Conservation (phyloP, 495 filamentous ascomycete genomes). For the Lasiosphaeria hispida region DNA sequence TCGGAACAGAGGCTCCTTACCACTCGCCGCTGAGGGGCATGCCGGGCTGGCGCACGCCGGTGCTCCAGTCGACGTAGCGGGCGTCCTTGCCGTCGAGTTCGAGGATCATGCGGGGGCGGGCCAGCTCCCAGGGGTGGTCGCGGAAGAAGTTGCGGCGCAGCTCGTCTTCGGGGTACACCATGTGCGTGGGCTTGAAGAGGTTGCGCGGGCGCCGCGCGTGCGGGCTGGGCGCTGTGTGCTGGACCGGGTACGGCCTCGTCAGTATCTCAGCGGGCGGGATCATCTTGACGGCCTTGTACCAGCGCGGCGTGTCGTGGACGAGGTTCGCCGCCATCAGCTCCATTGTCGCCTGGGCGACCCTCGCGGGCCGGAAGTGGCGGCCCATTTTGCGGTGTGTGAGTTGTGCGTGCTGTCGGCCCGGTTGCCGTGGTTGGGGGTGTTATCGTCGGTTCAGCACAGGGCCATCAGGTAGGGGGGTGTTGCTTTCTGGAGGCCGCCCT, state of each 20-base stretch:
- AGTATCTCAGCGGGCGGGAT: constrained; percentile 80
- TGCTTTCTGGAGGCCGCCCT: too few species aligned
- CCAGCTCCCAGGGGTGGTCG: constrained; percentile 97
- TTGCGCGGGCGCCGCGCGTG: constrained; percentile 61
- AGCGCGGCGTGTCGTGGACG: constrained; percentile 54
- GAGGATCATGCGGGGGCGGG: constrained; percentile 77
- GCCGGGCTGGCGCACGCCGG: constrained; percentile 68
- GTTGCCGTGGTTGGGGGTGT: not conserved
- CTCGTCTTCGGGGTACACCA: constrained; percentile 82
- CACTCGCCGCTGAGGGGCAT: constrained; percentile 82
- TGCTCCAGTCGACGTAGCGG: constrained; percentile 73
- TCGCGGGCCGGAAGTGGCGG: constrained; percentile 68
- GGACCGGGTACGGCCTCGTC: constrained; percentile 63
- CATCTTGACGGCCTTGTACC: constrained; percentile 69
- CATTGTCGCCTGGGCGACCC: constrained; percentile 66
- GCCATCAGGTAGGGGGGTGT: too few species aligned
- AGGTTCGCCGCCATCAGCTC: constrained; percentile 45
- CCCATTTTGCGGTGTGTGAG: constrained; percentile 21
- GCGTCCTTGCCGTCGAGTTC: constrained; percentile 84
- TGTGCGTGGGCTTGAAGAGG: constrained; percentile 73
- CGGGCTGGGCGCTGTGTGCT: constrained; percentile 51
- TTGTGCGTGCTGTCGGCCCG: not conserved
- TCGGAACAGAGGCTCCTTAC: constrained; percentile 42
- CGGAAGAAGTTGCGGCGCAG: constrained; percentile 78
- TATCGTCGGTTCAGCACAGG: not conserved